These are phyloP conservation scores for Vitis hybrid DNA, from an alignment of 177 flowering plant species.

Conservation along the genomic window DNA sequence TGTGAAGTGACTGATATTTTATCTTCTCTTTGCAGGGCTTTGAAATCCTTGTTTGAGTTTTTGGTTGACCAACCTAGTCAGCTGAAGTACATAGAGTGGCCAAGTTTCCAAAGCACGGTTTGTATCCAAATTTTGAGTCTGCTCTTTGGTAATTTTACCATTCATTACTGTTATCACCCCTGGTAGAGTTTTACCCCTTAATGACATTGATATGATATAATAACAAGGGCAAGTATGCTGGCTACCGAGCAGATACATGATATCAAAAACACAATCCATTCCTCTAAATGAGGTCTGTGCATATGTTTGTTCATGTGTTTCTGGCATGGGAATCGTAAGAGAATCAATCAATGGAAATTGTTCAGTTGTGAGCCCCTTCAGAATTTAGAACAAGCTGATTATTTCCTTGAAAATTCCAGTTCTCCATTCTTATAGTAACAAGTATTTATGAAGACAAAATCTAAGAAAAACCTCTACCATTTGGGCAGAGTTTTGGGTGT, in stretches of 20 bases:
- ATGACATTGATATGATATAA: background rate
- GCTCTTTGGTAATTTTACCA: background rate
- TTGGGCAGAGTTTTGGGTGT: no score
- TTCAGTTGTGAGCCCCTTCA: no score
- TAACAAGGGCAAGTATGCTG: no score
- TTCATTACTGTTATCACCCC: background rate
- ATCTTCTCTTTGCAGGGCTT: slow-evolving; percentile 37
- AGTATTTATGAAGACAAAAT: background rate
- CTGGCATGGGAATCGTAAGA: no score
- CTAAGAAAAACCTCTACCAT: background rate
- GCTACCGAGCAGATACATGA: no score
- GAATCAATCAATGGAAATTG: no score
- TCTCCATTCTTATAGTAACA: no score
- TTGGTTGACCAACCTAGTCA: slow-evolving; percentile 86
- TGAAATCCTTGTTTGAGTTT: slow-evolving; percentile 52
- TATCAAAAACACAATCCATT: no score
- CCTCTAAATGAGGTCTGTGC: no score
- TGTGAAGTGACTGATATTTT: background rate
- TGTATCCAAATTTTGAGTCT: slow-evolving; percentile 7
- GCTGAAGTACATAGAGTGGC: slow-evolving; percentile 92
- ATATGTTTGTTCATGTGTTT: no score
- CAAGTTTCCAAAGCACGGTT: slow-evolving; percentile 84
- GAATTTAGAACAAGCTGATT: no score
- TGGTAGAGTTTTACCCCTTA: background rate
- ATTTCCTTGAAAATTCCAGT: no score